Base-by-base conservation (phyloP, 2,329 filamentous ascomycete species). In the Verticillium longisporum region DNA sequence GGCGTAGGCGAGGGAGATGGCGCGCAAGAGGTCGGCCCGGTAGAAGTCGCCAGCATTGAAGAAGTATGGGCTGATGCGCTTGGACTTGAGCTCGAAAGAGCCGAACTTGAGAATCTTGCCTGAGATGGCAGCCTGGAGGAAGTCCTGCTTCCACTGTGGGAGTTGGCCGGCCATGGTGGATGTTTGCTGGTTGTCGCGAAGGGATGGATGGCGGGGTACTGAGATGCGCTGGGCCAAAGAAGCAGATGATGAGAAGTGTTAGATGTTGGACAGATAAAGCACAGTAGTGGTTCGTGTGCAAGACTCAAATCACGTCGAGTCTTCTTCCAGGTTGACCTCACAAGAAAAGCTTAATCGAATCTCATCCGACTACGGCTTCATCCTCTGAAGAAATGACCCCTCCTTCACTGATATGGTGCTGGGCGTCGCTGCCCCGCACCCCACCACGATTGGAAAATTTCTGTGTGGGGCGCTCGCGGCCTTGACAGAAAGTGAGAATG, bases 31-130 rank as follows among this genome's bases (percentile, higher is more conserved):
- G 64, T 88, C 83, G 26, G 89, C 89, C 59, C 88, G 88, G 81
- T 95, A 92, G 77, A 98, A 96, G 69, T 91, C 86, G 63, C 93
- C 92, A 56, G 93, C 92, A 76, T 97, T 97, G 87, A 98, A 96
- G 82, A 98, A 98, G 83, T 98, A 98, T 53, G 95, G 95, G 13
- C 92, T 97, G 69, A 82, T 82, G 70, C 94, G 91, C 77, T 91
- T 91, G 60, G 93, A 97, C 80, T 99, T 99, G 72, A 99, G 86
- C 68, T 89, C 90, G 78, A 91, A 95, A 72, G 83, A 87, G 74
- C 91, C 91, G 74, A 95, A 95, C 71, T 88, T 90, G 67, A 95
- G 85, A 69, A 91, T 87, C 65, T 84, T 83, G 68, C 87, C 87
- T 26, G 79, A 75, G 66, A 93, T 82, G 71, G 88, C 84, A 61